phyloP scores from a whole-genome alignment of 2,329 filamentous ascomycete genomes.

The Monosporascus sp. region DNA sequence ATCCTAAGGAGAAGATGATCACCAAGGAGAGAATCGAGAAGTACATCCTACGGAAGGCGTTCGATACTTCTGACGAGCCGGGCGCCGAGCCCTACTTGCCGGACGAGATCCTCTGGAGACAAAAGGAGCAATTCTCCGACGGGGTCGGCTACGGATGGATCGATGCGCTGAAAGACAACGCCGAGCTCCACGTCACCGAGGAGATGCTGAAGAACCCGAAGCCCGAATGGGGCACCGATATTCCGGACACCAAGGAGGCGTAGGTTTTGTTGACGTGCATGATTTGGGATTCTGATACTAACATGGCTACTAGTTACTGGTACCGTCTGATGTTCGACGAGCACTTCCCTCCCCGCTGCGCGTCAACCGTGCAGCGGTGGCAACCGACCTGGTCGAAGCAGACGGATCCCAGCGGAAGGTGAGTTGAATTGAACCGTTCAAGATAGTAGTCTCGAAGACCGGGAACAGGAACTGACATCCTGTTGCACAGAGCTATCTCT shows the following conservation, averaged over 20 bases:
- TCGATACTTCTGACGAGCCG: constrained; percentile 87
- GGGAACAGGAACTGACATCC: not conserved
- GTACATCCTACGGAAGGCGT: constrained; percentile 96
- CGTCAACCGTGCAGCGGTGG: constrained; percentile 92
- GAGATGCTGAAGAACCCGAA: constrained; percentile 99
- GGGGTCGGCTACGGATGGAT: constrained; percentile 99
- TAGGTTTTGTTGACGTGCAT: constrained; percentile 39
- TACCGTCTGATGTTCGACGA: constrained; percentile 98
- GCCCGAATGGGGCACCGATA: constrained; percentile 87
- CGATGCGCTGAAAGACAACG: constrained; percentile 91
- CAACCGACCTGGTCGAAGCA: constrained; percentile 96
- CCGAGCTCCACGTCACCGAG: constrained; percentile 83
- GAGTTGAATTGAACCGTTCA: constrained; percentile 23
- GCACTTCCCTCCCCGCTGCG: constrained; percentile 90
- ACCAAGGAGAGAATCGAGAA: constrained; percentile 87
- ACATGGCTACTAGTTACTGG: constrained; percentile 65
- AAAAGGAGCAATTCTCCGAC: constrained; percentile 99
- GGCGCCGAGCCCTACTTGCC: constrained; percentile 83
- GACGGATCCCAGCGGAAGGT: constrained; percentile 91
- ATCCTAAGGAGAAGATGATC: constrained; percentile 95
- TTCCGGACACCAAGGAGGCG: constrained; percentile 96
- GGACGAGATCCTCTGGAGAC: constrained; percentile 91
- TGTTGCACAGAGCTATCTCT: constrained; percentile 59
- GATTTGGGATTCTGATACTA: constrained; percentile 12
- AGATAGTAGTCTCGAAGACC: not conserved